Percentiles rank a stretch among this genome's conserved stretches.
phyloP scores from a whole-genome alignment of 192 early-diverging fungal genomes.

The Backusella macrospora region DNA sequence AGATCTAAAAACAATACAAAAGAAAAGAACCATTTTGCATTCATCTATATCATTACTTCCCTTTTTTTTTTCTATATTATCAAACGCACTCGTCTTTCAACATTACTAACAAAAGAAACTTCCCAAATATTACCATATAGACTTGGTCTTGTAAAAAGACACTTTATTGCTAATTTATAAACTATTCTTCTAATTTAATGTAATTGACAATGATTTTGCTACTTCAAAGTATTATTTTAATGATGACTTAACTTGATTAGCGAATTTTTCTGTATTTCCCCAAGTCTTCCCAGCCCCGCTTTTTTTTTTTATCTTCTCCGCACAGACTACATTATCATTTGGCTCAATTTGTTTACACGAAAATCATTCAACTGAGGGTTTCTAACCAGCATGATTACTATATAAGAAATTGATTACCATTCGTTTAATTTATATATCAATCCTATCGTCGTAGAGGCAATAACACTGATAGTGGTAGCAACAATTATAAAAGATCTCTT shows the following conservation, averaged over 20 bases:
- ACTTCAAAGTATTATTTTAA: not conserved
- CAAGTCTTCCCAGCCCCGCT: constrained; percentile 9
- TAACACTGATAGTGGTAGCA: too few species aligned
- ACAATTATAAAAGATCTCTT: not conserved
- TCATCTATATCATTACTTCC: not conserved
- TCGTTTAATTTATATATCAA: not conserved
- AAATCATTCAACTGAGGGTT: not conserved
- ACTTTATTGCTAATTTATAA: constrained; percentile 10
- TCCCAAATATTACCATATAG: not conserved
- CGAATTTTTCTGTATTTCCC: constrained; percentile 2
- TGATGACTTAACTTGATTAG: not conserved
- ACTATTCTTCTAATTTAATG: not conserved
- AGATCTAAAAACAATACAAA: constrained; percentile 1
- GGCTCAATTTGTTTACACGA: not conserved
- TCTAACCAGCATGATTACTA: not conserved
- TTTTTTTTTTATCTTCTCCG: constrained; percentile 10
- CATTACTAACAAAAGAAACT: constrained; percentile 5
- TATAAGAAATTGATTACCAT: not conserved
- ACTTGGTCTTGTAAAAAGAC: not conserved
- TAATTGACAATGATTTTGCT: too few species aligned
- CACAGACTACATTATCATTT: not conserved
- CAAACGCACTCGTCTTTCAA: constrained; percentile 9
- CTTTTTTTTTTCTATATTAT: not conserved
- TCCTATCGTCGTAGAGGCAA: too few species aligned
- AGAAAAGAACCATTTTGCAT: constrained; percentile 14